phyloP scores from a whole-genome alignment of 306 rosid genomes.

The Medicago ruthenica region DNA sequence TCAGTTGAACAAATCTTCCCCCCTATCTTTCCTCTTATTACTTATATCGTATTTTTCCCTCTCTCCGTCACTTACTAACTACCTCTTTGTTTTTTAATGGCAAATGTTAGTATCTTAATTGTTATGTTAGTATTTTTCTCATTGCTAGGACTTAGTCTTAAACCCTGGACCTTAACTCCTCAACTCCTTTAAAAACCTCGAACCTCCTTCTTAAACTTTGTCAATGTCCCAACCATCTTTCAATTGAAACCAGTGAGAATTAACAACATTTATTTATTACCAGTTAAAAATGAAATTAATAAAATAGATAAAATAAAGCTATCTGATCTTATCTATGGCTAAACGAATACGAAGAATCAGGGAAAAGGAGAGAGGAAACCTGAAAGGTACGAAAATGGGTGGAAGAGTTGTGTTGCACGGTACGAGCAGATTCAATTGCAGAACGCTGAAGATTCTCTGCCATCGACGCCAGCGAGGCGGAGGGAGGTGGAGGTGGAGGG shows the following conservation, averaged over 20 bases:
- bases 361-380: slow-evolving; percentile 44
- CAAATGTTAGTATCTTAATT: no score
- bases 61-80: background rate
- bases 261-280: background rate
- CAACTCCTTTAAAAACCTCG: no score
- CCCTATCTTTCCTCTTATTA: background rate
- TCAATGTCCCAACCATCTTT: background rate
- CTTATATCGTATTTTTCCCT: background rate
- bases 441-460: slow-evolving; percentile 82
- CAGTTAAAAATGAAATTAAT: background rate
- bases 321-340: background rate
- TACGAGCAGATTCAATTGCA: slow-evolving; percentile 75
- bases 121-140: no score
- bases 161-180: no score
- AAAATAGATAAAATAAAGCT: slow-evolving; percentile 7
- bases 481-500: slow-evolving; percentile 29
- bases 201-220: no score
- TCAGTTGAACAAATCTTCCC: background rate
- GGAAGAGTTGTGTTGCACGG: slow-evolving; percentile 59
- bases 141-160: no score
- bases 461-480: slow-evolving; percentile 53
- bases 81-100: no score
- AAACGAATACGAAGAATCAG: background rate
- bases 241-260: background rate
- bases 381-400: slow-evolving; percentile 59